Evolutionary conservation across 768 basidiomycete genomes (phyloP).

Genomic region (Boletus pseudopeckii): DNA sequence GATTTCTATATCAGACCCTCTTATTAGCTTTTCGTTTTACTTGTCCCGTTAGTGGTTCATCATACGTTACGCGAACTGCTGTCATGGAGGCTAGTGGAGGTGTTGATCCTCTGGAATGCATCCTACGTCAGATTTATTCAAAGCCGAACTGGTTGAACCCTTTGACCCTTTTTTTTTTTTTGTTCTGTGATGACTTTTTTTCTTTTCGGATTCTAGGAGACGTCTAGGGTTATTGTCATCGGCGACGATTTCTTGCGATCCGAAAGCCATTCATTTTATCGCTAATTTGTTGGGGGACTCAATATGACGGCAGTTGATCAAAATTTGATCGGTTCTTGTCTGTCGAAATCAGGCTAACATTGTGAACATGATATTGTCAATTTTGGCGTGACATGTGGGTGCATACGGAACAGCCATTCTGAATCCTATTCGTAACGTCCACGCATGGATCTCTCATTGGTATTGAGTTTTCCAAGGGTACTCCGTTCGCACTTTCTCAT

Average conservation of each 20-base stretch:
- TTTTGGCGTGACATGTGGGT: too few relatives aligned
- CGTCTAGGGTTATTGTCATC: conserved; percentile 16
- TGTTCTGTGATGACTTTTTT: not conserved
- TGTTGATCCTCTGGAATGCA: not conserved
- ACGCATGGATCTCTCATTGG: too few relatives aligned
- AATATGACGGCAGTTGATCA: not conserved
- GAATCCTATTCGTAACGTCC: too few relatives aligned
- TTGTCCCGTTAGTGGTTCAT: conserved; percentile 9
- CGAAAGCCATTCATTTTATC: conserved; percentile 8
- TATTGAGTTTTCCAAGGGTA: too few relatives aligned
- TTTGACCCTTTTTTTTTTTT: not conserved
- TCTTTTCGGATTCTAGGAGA: conserved; percentile 15
- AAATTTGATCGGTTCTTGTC: too few relatives aligned
- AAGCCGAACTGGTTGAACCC: not conserved
- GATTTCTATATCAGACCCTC: conserved; percentile 12
- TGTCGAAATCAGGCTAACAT: too few relatives aligned
- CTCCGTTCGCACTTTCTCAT: too few relatives aligned
- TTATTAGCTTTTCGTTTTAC: conserved; percentile 8
- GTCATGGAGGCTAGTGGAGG: conserved; percentile 1
- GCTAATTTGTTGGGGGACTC: not conserved
- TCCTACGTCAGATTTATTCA: not conserved
- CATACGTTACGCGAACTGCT: conserved; percentile 13
- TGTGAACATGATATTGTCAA: too few relatives aligned
- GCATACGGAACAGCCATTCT: too few relatives aligned
- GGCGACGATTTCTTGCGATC: conserved; percentile 14